Percentiles rank a stretch among this genome's conserved stretches.
phyloP scores from a whole-genome alignment of 768 basidiomycete genomes.

The Paxillus ammoniavirescens region DNA sequence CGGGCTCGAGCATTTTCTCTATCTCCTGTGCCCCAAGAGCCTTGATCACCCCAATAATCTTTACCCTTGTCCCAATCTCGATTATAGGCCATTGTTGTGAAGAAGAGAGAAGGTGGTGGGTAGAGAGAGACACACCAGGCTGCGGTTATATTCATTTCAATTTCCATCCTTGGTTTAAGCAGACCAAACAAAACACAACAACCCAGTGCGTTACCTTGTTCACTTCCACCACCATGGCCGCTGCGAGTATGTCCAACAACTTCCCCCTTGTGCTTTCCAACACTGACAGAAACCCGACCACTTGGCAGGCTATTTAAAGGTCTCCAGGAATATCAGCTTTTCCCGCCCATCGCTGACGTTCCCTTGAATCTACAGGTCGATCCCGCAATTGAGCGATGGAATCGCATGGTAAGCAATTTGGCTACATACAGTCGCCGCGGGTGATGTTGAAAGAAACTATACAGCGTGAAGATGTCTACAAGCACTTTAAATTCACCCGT shows the following conservation, averaged over 20 bases:
- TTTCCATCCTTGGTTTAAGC: too few species aligned
- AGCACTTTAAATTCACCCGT: slow-evolving; percentile 78
- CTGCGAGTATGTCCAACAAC: slow-evolving; percentile 48
- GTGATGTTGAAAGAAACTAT: neutral
- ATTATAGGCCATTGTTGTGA: slow-evolving; percentile 61
- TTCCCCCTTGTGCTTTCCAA: neutral
- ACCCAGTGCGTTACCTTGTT: slow-evolving; percentile 11
- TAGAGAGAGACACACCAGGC: too few species aligned
- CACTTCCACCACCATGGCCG: slow-evolving; percentile 52
- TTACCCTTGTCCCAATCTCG: slow-evolving; percentile 89
- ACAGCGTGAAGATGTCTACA: slow-evolving; percentile 83
- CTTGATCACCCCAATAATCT: slow-evolving; percentile 50
- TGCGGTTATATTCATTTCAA: too few species aligned
- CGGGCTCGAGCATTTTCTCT: slow-evolving; percentile 48
- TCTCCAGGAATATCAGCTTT: slow-evolving; percentile 20
- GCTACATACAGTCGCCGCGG: neutral
- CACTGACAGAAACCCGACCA: slow-evolving; percentile 17
- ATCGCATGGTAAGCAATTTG: slow-evolving; percentile 47
- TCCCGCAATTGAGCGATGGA: slow-evolving; percentile 65
- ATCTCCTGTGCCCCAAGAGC: slow-evolving; percentile 39
- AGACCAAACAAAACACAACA: slow-evolving; percentile 32
- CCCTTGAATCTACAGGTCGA: slow-evolving; percentile 33
- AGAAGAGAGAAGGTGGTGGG: slow-evolving; percentile 13
- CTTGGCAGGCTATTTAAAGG: slow-evolving; percentile 56
- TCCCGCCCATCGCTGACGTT: neutral